phyloP scores from a whole-genome alignment of 2,329 filamentous ascomycete genomes.

The Teratosphaeria viscida region DNA sequence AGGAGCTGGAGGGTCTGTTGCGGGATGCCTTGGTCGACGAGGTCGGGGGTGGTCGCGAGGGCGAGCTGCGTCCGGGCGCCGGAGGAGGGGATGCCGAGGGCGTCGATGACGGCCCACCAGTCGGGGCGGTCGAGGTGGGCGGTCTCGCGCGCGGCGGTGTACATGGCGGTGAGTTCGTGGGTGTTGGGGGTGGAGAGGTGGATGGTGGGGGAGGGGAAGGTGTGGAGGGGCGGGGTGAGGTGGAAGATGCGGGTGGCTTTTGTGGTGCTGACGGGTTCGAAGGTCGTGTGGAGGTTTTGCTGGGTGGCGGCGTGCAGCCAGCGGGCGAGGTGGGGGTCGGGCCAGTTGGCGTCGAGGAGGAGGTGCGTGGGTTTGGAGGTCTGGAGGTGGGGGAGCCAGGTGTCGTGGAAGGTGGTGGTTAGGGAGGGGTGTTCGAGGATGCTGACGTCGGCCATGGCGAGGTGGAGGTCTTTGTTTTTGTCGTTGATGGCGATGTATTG shows the following conservation, averaged over 20 bases:
- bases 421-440: constrained; percentile 50
- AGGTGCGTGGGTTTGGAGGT: constrained; percentile 59
- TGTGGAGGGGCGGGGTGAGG: constrained; percentile 15
- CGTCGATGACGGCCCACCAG: constrained; percentile 76
- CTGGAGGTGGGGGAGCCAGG: constrained; percentile 52
- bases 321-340: constrained; percentile 49
- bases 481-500: constrained; percentile 92
- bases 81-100: constrained; percentile 60
- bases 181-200: constrained; percentile 74
- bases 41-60: constrained; percentile 50
- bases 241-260: constrained; percentile 65
- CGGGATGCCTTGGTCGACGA: constrained; percentile 73
- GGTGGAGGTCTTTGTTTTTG: constrained; percentile 65
- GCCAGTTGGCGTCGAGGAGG: constrained; percentile 84
- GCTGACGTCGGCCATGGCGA: constrained; percentile 93
- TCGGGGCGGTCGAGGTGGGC: constrained; percentile 57
- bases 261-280: constrained; percentile 77
- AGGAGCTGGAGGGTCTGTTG: constrained; percentile 75
- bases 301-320: constrained; percentile 56
- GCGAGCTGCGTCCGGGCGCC: constrained; percentile 63
- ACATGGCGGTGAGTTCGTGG: constrained; percentile 71
- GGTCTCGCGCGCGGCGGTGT: constrained; percentile 54
- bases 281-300: constrained; percentile 50
- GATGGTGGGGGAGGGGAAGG: constrained; percentile 53
- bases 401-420: constrained; percentile 31